phyloP scores from a whole-genome alignment of 495 filamentous ascomycete genomes.

The Rusavskia elegans region DNA sequence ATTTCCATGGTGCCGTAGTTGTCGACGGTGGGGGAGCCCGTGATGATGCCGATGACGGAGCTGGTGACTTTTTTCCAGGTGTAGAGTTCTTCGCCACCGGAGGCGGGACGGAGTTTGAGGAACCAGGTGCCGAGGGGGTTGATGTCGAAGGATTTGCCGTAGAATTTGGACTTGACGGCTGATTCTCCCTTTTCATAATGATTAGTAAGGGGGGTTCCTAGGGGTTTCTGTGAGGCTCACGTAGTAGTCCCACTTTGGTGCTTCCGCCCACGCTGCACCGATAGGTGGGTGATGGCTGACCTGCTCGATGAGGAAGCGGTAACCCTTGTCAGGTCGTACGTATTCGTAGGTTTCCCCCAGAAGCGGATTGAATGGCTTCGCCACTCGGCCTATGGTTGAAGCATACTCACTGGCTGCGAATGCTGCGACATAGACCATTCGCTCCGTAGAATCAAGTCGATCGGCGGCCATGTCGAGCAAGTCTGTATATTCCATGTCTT shows the following conservation, averaged over 20 bases:
- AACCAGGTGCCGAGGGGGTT: slow-evolving; percentile 97
- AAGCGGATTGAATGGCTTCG: slow-evolving; percentile 94
- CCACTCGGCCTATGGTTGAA: slow-evolving; percentile 88
- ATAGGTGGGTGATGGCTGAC: slow-evolving; percentile 96
- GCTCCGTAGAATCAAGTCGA: slow-evolving; percentile 70
- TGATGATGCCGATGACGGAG: slow-evolving; percentile 96
- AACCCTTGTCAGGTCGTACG: slow-evolving; percentile 83
- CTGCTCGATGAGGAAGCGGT: slow-evolving; percentile 96
- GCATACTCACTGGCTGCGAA: slow-evolving; percentile 95
- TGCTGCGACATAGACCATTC: slow-evolving; percentile 89
- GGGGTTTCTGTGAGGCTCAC: slow-evolving; percentile 29
- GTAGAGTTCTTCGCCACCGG: slow-evolving; percentile 76
- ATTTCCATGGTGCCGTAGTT: slow-evolving; percentile 97
- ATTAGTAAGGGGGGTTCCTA: too few species aligned
- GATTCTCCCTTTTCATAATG: slow-evolving; percentile 52
- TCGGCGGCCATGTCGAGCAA: slow-evolving; percentile 82
- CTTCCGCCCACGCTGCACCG: slow-evolving; percentile 86
- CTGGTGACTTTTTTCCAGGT: slow-evolving; percentile 99
- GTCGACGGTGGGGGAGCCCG: slow-evolving; percentile 89
- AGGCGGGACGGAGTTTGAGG: slow-evolving; percentile 62
- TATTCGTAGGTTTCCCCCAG: slow-evolving; percentile 97
- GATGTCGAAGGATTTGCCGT: slow-evolving; percentile 93
- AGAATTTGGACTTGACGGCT: slow-evolving; percentile 93
- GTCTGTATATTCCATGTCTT: slow-evolving; percentile 96
- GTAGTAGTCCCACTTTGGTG: slow-evolving; percentile 91